Evolutionary conservation across 2,329 filamentous ascomycete species (phyloP), one percentile per base, ranked within the genome.

Genomic region (Pseudogymnoascus sp.): DNA sequence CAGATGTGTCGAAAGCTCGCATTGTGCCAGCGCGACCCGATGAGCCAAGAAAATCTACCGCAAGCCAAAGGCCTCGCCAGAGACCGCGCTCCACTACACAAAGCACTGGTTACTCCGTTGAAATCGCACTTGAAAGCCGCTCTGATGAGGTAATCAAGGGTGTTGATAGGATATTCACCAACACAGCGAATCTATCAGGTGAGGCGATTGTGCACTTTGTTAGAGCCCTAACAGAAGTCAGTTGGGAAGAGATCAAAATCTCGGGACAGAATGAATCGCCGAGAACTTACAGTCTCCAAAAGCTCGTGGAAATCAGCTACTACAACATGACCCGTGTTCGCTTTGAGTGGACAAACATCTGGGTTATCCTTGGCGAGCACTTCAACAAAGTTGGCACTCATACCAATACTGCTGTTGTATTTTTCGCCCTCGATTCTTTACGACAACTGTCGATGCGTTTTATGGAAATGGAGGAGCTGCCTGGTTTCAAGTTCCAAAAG

Each of bases 291-390:
- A 97, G 92, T 77, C 79, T 99, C 65, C 94, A 99, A 72, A 99
- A 99, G 76, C 85, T 99, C 66, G 95, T 99, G 13, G 94, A 99
- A 75, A 97, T 99, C 75, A 96, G 91, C 74, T 97, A 96, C 75
- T 99, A 99, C 84, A 99, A 99, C 78, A 99, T 99, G 94, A 92
- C 91, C 63, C 87, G 94, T 80, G 93, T 99, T 36, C 89, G 94
- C 70, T 97, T 97, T 70, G 94, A 99, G 73, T 99, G 94, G 94
- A 95, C 90, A 10, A 93, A 89, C 69, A 96, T 99, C 64, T 99
- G 94, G 94, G 90, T 90, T 66, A 90, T 99, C 1, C 83, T 99
- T n/a, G 94, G 94, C 12, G 90, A 96, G 72, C 95, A 99, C 73
- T 99, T 99, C 81, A 97, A 97, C 74, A 88, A 92, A 66, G 94